These are phyloP conservation scores for Verticillium longisporum DNA, from an alignment of 2,329 filamentous ascomycete genomes.

Conservation along the genomic window DNA sequence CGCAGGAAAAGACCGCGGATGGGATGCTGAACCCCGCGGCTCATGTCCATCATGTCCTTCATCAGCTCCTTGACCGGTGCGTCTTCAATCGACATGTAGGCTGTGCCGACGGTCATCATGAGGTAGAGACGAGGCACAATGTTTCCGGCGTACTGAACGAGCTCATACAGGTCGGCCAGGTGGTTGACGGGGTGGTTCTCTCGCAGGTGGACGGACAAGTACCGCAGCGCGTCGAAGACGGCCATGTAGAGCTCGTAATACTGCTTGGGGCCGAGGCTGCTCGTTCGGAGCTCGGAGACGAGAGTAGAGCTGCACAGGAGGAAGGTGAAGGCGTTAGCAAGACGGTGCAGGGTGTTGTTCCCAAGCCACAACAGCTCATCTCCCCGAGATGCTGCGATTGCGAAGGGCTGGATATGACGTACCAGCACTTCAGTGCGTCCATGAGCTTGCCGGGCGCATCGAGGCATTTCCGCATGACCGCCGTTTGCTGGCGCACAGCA, in stretches of 20 bases:
- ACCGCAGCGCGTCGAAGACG: conserved; percentile 94
- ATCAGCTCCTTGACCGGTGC: conserved; percentile 99
- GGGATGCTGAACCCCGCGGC: conserved; percentile 91
- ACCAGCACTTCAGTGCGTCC: conserved; percentile 99
- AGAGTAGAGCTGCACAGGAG: conserved; percentile 71
- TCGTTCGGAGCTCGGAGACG: conserved; percentile 95
- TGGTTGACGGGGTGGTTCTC: conserved; percentile 98
- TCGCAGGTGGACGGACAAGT: conserved; percentile 91
- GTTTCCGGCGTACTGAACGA: conserved; percentile 97
- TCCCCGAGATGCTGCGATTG: conserved; percentile 5
- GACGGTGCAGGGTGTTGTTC: neutral
- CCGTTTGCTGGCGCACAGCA: conserved; percentile 94
- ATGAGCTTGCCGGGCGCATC: conserved; percentile 98
- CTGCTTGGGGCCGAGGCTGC: conserved; percentile 95
- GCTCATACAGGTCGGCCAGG: conserved; percentile 93
- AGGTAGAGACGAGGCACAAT: conserved; percentile 94
- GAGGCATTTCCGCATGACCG: conserved; percentile 94
- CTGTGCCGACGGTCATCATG: conserved; percentile 98
- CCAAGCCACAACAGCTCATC: neutral
- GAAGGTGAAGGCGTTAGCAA: neutral
- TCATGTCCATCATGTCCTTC: conserved; percentile 99
- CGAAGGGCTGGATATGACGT: conserved; percentile 28
- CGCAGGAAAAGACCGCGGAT: conserved; percentile 90
- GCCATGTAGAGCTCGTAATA: conserved; percentile 99
- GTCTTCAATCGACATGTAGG: conserved; percentile 98